Evolutionary conservation across 2,329 filamentous ascomycete genomes (phyloP).

Genomic region (Paecilomyces dactylethromorphus): DNA sequence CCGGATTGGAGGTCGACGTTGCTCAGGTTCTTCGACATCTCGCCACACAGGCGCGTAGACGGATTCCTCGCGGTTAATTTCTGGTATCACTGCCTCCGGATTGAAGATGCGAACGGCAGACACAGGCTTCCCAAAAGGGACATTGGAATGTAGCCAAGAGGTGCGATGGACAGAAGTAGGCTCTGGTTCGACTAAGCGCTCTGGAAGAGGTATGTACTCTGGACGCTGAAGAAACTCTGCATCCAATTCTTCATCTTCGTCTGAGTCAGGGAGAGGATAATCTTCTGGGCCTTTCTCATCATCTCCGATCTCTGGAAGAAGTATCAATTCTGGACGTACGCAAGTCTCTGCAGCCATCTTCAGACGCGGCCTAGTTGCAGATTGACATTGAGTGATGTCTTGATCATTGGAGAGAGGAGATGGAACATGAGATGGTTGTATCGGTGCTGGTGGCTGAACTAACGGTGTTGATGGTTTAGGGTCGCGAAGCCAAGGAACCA

Average conservation of each 20-base stretch:
- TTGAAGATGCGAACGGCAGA: slow-evolving; percentile 4
- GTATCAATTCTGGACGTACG: background rate
- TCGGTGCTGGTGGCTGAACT: background rate
- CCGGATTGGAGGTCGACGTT: slow-evolving; percentile 8
- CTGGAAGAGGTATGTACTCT: background rate
- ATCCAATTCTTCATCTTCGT: background rate
- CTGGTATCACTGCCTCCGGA: background rate
- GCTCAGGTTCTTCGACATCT: slow-evolving; percentile 13
- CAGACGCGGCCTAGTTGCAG: background rate
- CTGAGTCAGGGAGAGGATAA: background rate
- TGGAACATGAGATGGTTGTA: background rate
- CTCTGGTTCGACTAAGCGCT: background rate
- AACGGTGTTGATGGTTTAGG: background rate
- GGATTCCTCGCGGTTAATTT: slow-evolving; percentile 10
- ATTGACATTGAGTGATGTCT: background rate
- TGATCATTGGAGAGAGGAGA: background rate
- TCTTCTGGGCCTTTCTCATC: background rate
- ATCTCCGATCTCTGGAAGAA: background rate
- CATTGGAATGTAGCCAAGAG: slow-evolving; percentile 1
- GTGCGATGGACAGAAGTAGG: background rate
- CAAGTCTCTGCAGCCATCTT: background rate
- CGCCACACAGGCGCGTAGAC: slow-evolving; percentile 22
- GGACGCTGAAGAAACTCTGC: background rate
- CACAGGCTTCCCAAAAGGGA: slow-evolving; percentile 4
- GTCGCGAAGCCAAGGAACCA: background rate